These are phyloP conservation scores for Phaeomoniella chlamydospora DNA, from an alignment of 2,329 filamentous ascomycete species.

Conservation along the genomic window DNA sequence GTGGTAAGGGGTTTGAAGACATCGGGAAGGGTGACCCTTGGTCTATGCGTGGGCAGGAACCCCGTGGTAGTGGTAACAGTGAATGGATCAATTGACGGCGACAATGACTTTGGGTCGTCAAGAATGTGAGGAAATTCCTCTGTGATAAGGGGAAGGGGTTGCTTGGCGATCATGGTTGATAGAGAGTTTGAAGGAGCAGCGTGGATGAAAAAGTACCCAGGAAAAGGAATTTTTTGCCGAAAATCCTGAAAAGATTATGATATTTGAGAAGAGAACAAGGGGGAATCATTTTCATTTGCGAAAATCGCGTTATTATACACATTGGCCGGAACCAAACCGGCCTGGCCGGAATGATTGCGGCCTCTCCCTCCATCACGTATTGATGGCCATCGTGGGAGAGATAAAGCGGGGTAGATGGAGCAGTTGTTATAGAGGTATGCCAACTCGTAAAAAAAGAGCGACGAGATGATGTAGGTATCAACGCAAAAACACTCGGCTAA, in stretches of 20 bases:
- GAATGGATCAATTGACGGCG: conserved; percentile 28
- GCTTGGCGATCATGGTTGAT: conserved; percentile 19
- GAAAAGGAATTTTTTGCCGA: no score
- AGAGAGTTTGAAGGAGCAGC: neutral
- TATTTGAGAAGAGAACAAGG: no score
- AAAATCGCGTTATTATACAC: conserved; percentile 1
- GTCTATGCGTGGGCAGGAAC: conserved; percentile 25
- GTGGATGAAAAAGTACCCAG: no score
- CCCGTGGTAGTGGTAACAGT: conserved; percentile 31
- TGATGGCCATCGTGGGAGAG: neutral
- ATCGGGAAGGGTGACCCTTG: conserved; percentile 42
- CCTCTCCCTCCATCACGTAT: conserved; percentile 1
- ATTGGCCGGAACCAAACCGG: neutral
- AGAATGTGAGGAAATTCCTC: conserved; percentile 28
- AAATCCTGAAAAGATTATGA: no score
- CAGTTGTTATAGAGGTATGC: no score
- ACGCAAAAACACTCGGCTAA: no score
- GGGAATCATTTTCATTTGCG: no score
- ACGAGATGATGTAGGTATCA: no score
- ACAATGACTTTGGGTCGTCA: conserved; percentile 24
- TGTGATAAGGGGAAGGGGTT: conserved; percentile 19
- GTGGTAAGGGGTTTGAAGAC: conserved; percentile 62
- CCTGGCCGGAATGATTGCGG: conserved; percentile 1
- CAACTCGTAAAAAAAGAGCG: no score
- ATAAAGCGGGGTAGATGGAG: neutral